These are phyloP conservation scores for Vararia minispora DNA, from an alignment of 768 basidiomycete genomes.

Conservation along the genomic window DNA sequence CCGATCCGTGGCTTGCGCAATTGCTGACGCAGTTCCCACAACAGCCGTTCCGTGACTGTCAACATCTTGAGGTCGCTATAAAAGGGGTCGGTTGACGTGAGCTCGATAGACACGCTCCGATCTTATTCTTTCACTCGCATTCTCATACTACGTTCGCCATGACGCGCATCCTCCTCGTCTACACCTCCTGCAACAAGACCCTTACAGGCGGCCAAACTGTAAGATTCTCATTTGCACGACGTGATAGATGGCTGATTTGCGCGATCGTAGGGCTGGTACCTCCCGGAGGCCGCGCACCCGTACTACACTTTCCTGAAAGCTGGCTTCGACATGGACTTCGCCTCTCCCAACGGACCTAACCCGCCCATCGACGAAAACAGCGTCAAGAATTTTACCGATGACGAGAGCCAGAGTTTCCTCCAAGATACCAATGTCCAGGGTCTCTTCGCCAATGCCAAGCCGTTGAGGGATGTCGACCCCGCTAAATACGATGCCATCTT, in stretches of 20 bases:
- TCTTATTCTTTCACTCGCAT: not conserved
- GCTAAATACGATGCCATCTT: constrained; percentile 65
- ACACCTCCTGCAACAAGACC: constrained; percentile 53
- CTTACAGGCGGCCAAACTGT: constrained; percentile 42
- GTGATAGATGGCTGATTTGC: too few relatives aligned
- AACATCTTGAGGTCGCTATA: too few relatives aligned
- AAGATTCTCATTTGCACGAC: constrained; percentile 13
- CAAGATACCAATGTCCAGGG: constrained; percentile 37
- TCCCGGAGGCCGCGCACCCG: constrained; percentile 43
- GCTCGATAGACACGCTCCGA: not conserved
- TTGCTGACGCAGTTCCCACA: too few relatives aligned
- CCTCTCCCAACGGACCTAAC: constrained; percentile 41
- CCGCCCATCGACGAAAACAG: constrained; percentile 57
- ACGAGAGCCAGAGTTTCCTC: constrained; percentile 46
- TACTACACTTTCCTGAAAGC: constrained; percentile 24
- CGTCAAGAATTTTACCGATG: constrained; percentile 45
- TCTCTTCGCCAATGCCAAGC: constrained; percentile 47
- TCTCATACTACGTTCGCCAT: too few relatives aligned
- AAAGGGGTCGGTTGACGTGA: constrained; percentile 3
- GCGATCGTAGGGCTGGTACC: constrained; percentile 67
- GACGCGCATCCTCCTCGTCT: constrained; percentile 52
- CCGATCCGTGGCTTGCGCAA: too few relatives aligned
- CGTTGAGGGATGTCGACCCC: constrained; percentile 44
- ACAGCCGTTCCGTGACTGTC: too few relatives aligned
- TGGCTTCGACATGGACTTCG: constrained; percentile 31